phyloP scores from a whole-genome alignment of 2,329 filamentous ascomycete genomes.

The Chaetomium globosum region DNA sequence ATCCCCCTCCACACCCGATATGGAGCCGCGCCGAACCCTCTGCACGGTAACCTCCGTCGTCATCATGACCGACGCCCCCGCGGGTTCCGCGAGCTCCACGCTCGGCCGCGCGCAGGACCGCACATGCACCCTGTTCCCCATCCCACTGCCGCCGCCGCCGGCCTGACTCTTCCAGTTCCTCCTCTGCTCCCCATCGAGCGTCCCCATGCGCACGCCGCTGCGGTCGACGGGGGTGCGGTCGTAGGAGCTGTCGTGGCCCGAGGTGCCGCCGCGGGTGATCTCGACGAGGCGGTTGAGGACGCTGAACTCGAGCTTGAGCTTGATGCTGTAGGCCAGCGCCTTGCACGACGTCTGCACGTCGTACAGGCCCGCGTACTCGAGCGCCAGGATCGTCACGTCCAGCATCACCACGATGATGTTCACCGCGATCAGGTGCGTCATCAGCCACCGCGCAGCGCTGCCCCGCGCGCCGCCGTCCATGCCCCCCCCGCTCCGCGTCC shows the following conservation, averaged over 20 bases:
- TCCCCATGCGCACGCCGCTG: slow-evolving; percentile 1
- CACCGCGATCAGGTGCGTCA: slow-evolving; percentile 53
- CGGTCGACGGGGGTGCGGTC: not conserved
- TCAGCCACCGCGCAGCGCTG: slow-evolving; percentile 45
- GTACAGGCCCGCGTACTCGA: slow-evolving; percentile 36
- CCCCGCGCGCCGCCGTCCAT: slow-evolving; percentile 1
- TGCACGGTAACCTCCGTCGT: slow-evolving; percentile 15
- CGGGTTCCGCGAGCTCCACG: not conserved
- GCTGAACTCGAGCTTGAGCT: slow-evolving; percentile 36
- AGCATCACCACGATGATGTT: slow-evolving; percentile 47
- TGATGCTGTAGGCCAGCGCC: slow-evolving; percentile 33
- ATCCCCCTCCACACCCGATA: not conserved
- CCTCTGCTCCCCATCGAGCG: not conserved
- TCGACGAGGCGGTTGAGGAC: slow-evolving; percentile 33
- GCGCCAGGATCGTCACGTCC: slow-evolving; percentile 41
- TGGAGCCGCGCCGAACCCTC: not conserved
- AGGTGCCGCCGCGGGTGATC: slow-evolving; percentile 17
- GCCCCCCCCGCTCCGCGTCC: slow-evolving; percentile 45
- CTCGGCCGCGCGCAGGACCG: not conserved
- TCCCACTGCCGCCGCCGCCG: not conserved
- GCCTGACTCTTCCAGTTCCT: not conserved
- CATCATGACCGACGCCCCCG: slow-evolving; percentile 8
- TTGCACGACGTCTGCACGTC: slow-evolving; percentile 30
- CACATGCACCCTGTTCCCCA: slow-evolving; percentile 13
- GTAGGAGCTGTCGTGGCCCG: slow-evolving; percentile 4